These are phyloP conservation scores for Bacidia gigantensis DNA, from an alignment of 495 filamentous ascomycete species.

Conservation along the genomic window DNA sequence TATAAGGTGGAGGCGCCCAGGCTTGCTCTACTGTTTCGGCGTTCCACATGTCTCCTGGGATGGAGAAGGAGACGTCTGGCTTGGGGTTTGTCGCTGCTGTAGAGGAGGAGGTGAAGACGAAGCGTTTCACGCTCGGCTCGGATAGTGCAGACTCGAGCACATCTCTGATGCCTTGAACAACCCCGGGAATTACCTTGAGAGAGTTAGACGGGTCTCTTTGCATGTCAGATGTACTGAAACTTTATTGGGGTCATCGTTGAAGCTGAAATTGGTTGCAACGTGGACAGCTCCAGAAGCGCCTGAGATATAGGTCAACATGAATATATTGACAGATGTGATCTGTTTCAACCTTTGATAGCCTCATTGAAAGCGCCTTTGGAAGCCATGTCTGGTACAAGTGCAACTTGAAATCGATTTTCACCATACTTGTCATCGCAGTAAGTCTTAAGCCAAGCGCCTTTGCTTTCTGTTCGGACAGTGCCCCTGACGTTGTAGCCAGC, in stretches of 20 bases:
- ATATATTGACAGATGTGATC: not conserved
- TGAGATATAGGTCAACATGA: no score
- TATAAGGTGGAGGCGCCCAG: constrained; percentile 29
- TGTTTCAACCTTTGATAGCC: constrained; percentile 25
- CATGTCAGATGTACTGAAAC: not conserved
- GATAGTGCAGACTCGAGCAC: constrained; percentile 32
- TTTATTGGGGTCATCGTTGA: constrained; percentile 25
- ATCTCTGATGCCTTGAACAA: constrained; percentile 26
- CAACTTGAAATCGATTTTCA: constrained; percentile 24
- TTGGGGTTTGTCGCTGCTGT: constrained; percentile 18
- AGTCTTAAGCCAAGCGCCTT: constrained; percentile 29
- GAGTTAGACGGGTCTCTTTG: not conserved
- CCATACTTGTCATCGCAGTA: constrained; percentile 30
- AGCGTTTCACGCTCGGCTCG: constrained; percentile 30
- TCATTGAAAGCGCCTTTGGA: constrained; percentile 27
- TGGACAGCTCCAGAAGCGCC: constrained; percentile 27
- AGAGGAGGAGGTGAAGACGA: constrained; percentile 42
- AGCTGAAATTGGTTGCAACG: constrained; percentile 30
- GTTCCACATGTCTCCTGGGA: constrained; percentile 36
- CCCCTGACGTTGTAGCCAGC: constrained; percentile 39
- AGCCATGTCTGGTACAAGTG: constrained; percentile 27
- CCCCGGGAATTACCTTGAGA: constrained; percentile 27
- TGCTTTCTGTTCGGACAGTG: constrained; percentile 30
- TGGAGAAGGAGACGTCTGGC: constrained; percentile 18
- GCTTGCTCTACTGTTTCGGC: constrained; percentile 28